Percentiles rank a stretch among this genome's conserved stretches.
These are phyloP conservation scores for Antitrichia curtipendula DNA, from an alignment of 225 moss, liverwort and hornwort genomes.

Conservation along the genomic window DNA sequence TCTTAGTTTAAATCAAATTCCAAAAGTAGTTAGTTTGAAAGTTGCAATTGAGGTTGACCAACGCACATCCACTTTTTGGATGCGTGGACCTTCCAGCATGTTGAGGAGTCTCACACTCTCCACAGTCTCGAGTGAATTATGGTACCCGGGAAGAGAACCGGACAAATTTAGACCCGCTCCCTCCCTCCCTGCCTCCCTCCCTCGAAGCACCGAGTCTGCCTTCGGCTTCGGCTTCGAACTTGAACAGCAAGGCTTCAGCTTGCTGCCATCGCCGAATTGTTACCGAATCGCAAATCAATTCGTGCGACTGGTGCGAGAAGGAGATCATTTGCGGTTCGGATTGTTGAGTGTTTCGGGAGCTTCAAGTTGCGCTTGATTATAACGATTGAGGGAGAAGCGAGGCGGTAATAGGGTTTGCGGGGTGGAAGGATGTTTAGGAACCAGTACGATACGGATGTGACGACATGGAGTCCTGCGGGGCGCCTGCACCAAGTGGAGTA, in stretches of 20 bases:
- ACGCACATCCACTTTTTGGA: no score
- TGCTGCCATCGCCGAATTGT: neutral
- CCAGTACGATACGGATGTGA: conserved; percentile 97
- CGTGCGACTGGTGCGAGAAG: neutral
- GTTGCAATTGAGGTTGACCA: no score
- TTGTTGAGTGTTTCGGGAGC: neutral
- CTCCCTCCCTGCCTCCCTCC: neutral
- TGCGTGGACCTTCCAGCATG: no score
- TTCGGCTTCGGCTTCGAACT: neutral
- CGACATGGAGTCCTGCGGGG: conserved; percentile 96
- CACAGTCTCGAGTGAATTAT: no score
- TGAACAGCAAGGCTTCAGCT: neutral
- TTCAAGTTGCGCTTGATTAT: neutral
- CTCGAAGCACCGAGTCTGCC: neutral
- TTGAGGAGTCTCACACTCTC: no score
- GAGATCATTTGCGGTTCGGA: neutral
- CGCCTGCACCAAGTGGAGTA: conserved; percentile 96
- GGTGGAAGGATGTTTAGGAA: conserved; percentile 70
- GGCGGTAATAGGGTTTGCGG: neutral
- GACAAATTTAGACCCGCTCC: neutral
- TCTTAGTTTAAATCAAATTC: no score
- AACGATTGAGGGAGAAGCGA: neutral
- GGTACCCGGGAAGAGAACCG: neutral
- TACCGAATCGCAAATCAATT: neutral
- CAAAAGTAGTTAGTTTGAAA: no score